Conservation (phyloP, 1,284 basidiomycete species). For the Pterulicium gracile region DNA sequence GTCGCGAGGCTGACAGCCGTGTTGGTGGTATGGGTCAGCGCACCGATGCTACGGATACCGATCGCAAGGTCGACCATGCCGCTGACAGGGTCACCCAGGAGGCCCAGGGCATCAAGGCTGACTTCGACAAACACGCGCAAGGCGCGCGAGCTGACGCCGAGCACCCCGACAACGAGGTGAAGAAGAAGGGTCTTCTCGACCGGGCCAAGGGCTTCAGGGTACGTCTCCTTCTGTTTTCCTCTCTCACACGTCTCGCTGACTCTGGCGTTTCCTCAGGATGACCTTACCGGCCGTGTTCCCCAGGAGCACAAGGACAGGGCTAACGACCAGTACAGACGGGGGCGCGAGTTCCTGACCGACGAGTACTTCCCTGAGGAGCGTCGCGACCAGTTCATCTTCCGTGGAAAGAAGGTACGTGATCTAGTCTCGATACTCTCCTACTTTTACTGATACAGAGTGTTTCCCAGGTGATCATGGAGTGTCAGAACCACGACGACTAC, state of each 20-base stretch:
- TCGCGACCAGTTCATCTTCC: constrained; percentile 73
- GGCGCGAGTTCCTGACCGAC: constrained; percentile 57
- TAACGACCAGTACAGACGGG: constrained; percentile 37
- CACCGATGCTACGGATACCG: no score
- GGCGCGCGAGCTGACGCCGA: background rate
- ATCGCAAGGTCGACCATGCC: no score
- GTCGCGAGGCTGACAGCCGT: no score
- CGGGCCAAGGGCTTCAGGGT: background rate
- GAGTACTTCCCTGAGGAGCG: constrained; percentile 86
- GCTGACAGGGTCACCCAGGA: no score
- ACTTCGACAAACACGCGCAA: background rate
- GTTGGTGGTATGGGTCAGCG: no score
- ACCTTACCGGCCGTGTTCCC: background rate
- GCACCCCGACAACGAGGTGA: background rate
- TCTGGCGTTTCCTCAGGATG: background rate
- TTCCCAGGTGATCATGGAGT: constrained; percentile 83
- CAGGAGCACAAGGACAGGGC: background rate
- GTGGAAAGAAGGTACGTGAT: constrained; percentile 27
- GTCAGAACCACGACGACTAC: constrained; percentile 89
- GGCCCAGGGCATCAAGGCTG: no score
- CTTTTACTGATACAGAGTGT: background rate
- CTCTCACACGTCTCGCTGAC: no score
- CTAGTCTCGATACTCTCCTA: constrained; percentile 34
- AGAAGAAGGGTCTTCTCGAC: background rate
- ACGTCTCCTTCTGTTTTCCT: background rate